Percentiles rank a stretch among this genome's conserved stretches.
phyloP scores from a whole-genome alignment of 129 eudicot genomes.

The Flaveria linearis region DNA sequence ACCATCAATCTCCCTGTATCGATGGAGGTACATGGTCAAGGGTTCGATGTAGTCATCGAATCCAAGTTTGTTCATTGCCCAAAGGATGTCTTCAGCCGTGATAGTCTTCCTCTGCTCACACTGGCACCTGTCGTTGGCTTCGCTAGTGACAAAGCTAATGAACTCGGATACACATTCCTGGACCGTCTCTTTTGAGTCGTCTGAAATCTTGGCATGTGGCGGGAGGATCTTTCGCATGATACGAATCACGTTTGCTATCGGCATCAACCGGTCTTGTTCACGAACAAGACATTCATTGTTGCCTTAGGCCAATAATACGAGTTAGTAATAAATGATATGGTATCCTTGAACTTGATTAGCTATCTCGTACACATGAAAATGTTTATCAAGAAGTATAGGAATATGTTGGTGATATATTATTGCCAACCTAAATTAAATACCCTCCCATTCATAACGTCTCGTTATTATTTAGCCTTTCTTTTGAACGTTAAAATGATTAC shows the following conservation, averaged over 20 bases:
- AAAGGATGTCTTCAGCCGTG: constrained; percentile 44
- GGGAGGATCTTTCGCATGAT: constrained; percentile 45
- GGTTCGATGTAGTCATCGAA: constrained; percentile 41
- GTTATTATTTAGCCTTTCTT: too few relatives aligned
- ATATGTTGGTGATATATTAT: too few relatives aligned
- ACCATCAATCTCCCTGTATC: constrained; percentile 39
- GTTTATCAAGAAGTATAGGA: too few relatives aligned
- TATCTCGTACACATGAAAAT: too few relatives aligned
- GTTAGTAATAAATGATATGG: neutral
- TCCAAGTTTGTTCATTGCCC: constrained; percentile 47
- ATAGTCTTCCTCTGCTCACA: constrained; percentile 44
- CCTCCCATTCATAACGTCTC: too few relatives aligned
- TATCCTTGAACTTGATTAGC: too few relatives aligned
- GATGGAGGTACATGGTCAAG: constrained; percentile 36
- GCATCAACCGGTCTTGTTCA: constrained; percentile 44
- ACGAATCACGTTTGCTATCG: constrained; percentile 45
- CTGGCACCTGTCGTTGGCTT: constrained; percentile 44
- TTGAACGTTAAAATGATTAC: too few relatives aligned
- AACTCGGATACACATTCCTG: constrained; percentile 49
- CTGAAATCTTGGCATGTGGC: constrained; percentile 43
- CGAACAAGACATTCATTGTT: constrained; percentile 31
- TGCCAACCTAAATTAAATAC: too few relatives aligned
- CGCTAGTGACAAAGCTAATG: constrained; percentile 43
- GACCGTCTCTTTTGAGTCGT: constrained; percentile 43
- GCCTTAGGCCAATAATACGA: neutral